These are phyloP conservation scores for Sporisorium scitamineum DNA, from an alignment of 1,284 basidiomycete species.

Conservation along the genomic window DNA sequence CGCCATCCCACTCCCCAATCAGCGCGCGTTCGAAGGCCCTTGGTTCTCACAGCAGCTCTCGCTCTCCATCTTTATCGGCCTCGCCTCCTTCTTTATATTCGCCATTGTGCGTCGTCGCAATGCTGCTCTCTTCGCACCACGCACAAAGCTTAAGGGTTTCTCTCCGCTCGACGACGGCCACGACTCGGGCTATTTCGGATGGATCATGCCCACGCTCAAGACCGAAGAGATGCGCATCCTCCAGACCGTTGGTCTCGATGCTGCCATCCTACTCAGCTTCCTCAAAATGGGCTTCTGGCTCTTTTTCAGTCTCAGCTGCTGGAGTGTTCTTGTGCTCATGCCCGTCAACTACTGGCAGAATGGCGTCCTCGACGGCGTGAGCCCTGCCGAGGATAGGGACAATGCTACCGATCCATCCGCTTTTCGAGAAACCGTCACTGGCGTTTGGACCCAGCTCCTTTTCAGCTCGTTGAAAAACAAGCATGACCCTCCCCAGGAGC, in stretches of 20 bases:
- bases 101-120: constrained; percentile 86
- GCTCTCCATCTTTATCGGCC: constrained; percentile 82
- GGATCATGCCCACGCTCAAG: constrained; percentile 90
- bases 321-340: constrained; percentile 70
- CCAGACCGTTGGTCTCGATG: constrained; percentile 95
- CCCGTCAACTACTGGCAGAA: constrained; percentile 67
- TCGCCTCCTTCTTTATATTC: constrained; percentile 85
- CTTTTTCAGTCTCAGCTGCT: constrained; percentile 81
- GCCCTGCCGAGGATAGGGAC: constrained; percentile 57
- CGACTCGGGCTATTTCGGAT: constrained; percentile 88
- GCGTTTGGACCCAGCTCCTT: constrained; percentile 34
- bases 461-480: constrained; percentile 22
- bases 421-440: constrained; percentile 14
- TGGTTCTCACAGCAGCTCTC: constrained; percentile 92
- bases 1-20: constrained; percentile 42
- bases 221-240: constrained; percentile 93
- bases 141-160: constrained; percentile 94
- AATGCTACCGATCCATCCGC: constrained; percentile 28
- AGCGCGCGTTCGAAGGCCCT: constrained; percentile 73
- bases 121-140: constrained; percentile 88
- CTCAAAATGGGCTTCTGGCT: constrained; percentile 94
- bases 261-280: constrained; percentile 92
- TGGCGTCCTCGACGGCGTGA: constrained; percentile 67
- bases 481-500: constrained; percentile 28
- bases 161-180: constrained; percentile 82